Evolutionary conservation across 768 basidiomycete genomes (phyloP), one percentile per base, ranked within the genome.

Genomic region (Leccinum barrowsii): DNA sequence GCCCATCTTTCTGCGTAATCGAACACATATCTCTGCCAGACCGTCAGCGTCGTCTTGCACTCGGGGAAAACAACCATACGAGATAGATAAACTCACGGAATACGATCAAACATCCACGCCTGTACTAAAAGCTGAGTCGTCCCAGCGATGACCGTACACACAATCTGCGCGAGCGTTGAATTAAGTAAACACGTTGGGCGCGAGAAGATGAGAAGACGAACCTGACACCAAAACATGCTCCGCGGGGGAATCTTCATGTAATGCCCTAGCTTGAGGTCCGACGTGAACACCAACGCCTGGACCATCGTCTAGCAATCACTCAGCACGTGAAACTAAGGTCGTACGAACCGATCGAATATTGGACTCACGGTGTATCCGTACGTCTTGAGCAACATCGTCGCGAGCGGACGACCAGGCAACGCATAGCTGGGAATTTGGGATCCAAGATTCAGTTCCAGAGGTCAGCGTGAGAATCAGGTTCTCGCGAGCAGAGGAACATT

Each of bases 361-460:
- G n/a, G 40, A 49, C 68, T 34, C 24, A 74, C 85, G 24, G 24
- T 85, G 64, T 89, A 90, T 30, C 90, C 88, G 79, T 79, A 90
- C 0, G 87, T 88, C 81, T 90, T 92, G 80, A 91, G 90, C 77
- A 92, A 76, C 90, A 92, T 90, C 80, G 85, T 89, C 0, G 91
- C 90, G 55, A 92, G 70, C 5, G 90, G 89, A 15, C 81, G 82
- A 2, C 92, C 90, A 11, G 90, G 92, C 44, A 90, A 79, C 24
- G 80, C 83, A 65, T 90, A 92, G 21, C 73, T n/a, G 24, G 2
- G 3, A 11, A 56, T 2, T 26, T 55, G 15, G 15, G 26, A 19
- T 49, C 6, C 13, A 49, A 44, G n/a, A 2, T 11, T 22, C 12
- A 42, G 7, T 11, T 10, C 37, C 6, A 19, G 11, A 50, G 8